Conservation (phyloP, 805 yeast genomes). For the Zygoascus biomembranicola region DNA sequence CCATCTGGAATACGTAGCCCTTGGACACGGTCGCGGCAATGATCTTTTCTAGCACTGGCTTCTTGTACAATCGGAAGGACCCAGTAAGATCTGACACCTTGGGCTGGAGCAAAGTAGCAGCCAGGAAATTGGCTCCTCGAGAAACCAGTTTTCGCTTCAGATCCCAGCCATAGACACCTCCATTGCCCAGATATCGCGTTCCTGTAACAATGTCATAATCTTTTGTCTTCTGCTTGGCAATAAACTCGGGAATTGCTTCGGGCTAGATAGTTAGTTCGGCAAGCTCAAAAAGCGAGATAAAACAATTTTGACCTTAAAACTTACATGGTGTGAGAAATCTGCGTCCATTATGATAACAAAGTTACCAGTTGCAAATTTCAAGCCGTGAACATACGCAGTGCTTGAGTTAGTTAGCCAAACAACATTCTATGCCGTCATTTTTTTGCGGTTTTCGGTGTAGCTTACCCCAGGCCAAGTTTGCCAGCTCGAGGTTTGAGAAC, state of each 20-base stretch:
- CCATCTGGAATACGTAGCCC: constrained; percentile 84
- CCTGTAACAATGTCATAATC: constrained; percentile 37
- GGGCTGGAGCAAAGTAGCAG: constrained; percentile 63
- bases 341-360: constrained; percentile 79
- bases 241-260: constrained; percentile 68
- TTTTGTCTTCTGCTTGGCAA: constrained; percentile 44
- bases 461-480: constrained; percentile 58
- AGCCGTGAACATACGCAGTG: constrained; percentile 73
- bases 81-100: constrained; percentile 70
- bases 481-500: constrained; percentile 67
- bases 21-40: constrained; percentile 62
- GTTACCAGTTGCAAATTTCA: constrained; percentile 62
- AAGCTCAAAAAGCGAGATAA: too few relatives aligned
- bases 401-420: constrained; percentile 3
- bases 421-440: not conserved
- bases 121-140: constrained; percentile 73
- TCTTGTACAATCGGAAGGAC: constrained; percentile 66
- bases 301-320: constrained; percentile 13
- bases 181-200: constrained; percentile 71
- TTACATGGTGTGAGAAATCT: constrained; percentile 61
- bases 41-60: constrained; percentile 55
- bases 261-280: constrained; percentile 30
- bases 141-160: constrained; percentile 69
- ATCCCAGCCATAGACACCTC: constrained; percentile 83
- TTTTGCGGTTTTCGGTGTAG: not conserved